These are phyloP conservation scores for Bruguiera parviflora DNA, from an alignment of 345 rosid genomes.

Conservation along the genomic window DNA sequence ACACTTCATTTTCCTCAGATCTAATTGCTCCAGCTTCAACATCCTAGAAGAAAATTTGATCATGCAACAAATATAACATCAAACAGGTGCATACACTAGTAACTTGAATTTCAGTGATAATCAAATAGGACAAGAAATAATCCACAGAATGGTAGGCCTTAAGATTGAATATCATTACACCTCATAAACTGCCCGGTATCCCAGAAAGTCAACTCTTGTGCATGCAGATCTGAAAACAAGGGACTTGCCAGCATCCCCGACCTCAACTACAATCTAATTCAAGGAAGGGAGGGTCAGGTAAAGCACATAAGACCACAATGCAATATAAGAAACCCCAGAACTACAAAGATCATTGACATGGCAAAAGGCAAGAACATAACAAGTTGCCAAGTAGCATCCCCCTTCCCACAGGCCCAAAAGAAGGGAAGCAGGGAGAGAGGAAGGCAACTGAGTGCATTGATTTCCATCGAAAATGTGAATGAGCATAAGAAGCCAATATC, in stretches of 20 bases:
- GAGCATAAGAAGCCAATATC: too few species aligned
- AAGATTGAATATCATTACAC: conserved; percentile 32
- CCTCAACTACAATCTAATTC: conserved; percentile 70
- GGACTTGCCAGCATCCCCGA: conserved; percentile 52
- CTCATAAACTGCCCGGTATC: conserved; percentile 83
- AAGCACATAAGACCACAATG: conserved; percentile 2
- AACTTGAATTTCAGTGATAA: neutral
- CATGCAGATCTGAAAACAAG: conserved; percentile 67
- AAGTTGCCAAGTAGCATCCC: too few species aligned
- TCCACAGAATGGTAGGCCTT: neutral
- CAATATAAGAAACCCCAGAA: neutral
- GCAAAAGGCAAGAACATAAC: too few species aligned
- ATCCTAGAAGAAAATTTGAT: conserved; percentile 48
- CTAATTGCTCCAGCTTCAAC: conserved; percentile 51
- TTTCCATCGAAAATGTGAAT: too few species aligned
- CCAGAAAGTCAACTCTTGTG: conserved; percentile 66
- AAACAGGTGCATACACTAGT: neutral
- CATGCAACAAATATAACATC: conserved; percentile 7
- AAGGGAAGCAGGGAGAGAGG: too few species aligned
- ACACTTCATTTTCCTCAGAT: conserved; percentile 43
- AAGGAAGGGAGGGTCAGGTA: conserved; percentile 16
- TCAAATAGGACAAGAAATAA: neutral
- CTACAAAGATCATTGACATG: neutral
- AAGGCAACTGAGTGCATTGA: too few species aligned
- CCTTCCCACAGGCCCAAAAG: too few species aligned